phyloP scores from a whole-genome alignment of 805 yeast species.

The Kluyveromyces siamensis region DNA sequence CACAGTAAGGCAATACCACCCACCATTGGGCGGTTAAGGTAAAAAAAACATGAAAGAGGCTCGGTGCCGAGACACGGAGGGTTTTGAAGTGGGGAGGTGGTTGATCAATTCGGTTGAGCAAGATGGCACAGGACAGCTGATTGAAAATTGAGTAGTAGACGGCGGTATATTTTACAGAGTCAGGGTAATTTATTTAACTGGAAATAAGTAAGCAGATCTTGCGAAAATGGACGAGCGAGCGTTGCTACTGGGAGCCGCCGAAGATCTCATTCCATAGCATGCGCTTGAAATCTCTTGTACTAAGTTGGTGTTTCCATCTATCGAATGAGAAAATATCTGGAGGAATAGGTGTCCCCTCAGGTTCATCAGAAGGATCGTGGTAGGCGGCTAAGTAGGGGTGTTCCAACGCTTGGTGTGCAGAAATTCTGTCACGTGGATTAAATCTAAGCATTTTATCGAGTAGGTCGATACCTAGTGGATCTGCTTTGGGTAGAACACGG shows the following conservation, averaged over 20 bases:
- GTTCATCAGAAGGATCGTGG: constrained; percentile 94
- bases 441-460: constrained; percentile 65
- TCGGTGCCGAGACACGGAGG: too few relatives aligned
- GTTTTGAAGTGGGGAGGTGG: too few relatives aligned
- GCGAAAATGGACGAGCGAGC: not conserved
- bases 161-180: too few relatives aligned
- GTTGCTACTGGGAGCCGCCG: not conserved
- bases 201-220: too few relatives aligned
- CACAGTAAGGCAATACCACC: too few relatives aligned
- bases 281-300: constrained; percentile 65
- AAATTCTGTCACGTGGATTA: constrained; percentile 73
- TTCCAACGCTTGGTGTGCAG: constrained; percentile 72
- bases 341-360: constrained; percentile 73
- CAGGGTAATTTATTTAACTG: too few relatives aligned
- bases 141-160: too few relatives aligned
- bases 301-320: constrained; percentile 66
- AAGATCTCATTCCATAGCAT: constrained; percentile 71
- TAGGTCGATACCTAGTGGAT: constrained; percentile 61
- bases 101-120: too few relatives aligned
- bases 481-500: constrained; percentile 38
- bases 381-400: constrained; percentile 85
- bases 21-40: too few relatives aligned
- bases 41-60: too few relatives aligned
- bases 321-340: constrained; percentile 88
- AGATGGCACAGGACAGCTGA: too few relatives aligned